Base-by-base conservation (phyloP, 768 basidiomycete species). In the Saitozyma podzolica region DNA sequence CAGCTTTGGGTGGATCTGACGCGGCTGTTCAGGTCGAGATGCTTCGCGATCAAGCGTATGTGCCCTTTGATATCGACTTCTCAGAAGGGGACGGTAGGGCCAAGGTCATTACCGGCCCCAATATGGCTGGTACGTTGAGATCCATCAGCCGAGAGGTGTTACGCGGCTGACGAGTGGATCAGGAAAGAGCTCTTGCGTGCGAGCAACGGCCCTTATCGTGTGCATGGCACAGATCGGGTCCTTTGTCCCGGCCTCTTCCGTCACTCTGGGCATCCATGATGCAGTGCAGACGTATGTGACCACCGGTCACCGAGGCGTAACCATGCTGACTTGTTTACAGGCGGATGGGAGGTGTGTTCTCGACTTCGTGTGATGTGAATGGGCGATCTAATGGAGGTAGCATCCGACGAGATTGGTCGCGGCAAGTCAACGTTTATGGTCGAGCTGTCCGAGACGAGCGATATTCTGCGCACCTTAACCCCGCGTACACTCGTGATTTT, bases 361-460 rank as follows among this genome's bases (percentile, higher is more conserved):
- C 19, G 11, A 52, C n/a, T 29, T 2, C 17, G n/a, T n/a, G 39
- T 8, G n/a, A 49, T 47, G n/a, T 41, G 11, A 29, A 17, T 16
- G 16, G 52, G 29, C 29, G 29, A 29, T 29, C 29, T 29, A 13
- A 49, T 88, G 6, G 63, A 71, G 59, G 62, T 63, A 59, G 95
- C 95, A 0, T 89, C 87, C 9, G 95, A 98, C 75, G 92, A 96
- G 66, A 79, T 97, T 29, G 85, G 87, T 7, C 84, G 89, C 45
- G 92, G 92, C 0, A 86, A 91, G 8, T 95, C 92, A 0, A 98
- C 81, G 0, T 96, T 97, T 77, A 96, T 96, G 94, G 91, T 97
- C 3, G 95, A 99, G 79, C 88, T 98, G 84, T 84, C 89, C 6
- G 93, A 97, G 77, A 96, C 94, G 0, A 89, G 87, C 69, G 91